Evolutionary conservation across 2,329 filamentous ascomycete species (phyloP), one percentile per base, ranked within the genome.

Genomic region (Ophiostoma sp.): DNA sequence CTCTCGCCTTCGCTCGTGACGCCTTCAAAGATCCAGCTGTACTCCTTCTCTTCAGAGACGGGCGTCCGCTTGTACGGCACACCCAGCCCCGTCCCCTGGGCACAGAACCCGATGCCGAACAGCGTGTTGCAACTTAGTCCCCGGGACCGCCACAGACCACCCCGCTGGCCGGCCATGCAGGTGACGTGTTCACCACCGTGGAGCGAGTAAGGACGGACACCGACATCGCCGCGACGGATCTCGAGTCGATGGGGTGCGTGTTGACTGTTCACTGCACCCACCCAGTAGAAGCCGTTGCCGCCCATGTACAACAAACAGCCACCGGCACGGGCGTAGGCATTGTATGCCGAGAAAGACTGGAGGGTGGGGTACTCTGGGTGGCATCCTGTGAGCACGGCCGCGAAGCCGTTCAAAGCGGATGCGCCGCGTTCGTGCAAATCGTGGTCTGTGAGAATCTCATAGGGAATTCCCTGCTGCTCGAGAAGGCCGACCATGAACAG

Each of bases 271-370:
- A 82, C 78, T n/a, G 80, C 80, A 2, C 78, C 76, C 5, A 77
- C 74, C 80, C 78, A 82, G 75, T 82, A 82, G 75, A 80, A 82
- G 22, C 81, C 80, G 74, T 82, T 82, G 31, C 81, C 81, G 22
- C 81, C 81, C n/a, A 82, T 76, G 59, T 82, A 83, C 79, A 83
- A 80, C 63, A 83, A 72, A 70, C 78, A 79, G 2, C 82, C 80
- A 11, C 82, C 81, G 2, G 69, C 61, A 2, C 72, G 74, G 42
- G 78, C 76, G 73, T 80, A 82, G 15, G 74, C 75, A 39, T 75
- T 74, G 69, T 80, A 82, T 9, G 77, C 79, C 59, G 78, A 72
- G 12, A 80, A 76, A 19, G 78, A 78, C 31, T 78, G 63, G 33
- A 77, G 64, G 9, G 77, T 80, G 6, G 79, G 79, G 72, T 82